Percentiles rank a stretch among this genome's conserved stretches.
phyloP scores from a whole-genome alignment of 352 stramenopile species.

The Phytophthora chlamydospora region DNA sequence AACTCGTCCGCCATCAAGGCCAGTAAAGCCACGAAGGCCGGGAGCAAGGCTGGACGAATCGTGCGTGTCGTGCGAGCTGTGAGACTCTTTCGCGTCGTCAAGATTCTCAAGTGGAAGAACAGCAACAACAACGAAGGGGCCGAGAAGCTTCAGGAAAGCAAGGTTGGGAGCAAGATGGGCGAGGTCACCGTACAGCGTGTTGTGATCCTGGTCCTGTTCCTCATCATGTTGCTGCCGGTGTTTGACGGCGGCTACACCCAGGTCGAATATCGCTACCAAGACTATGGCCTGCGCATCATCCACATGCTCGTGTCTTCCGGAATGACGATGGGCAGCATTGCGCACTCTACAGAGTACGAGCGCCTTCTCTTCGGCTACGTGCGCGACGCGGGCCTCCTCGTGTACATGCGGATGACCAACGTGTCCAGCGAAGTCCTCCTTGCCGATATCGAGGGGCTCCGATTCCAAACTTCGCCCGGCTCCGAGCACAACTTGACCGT shows the following conservation, averaged over 20 bases:
- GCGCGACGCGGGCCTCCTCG: constrained; percentile 56
- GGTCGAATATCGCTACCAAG: constrained; percentile 84
- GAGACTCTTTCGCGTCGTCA: constrained; percentile 84
- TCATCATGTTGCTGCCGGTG: constrained; percentile 88
- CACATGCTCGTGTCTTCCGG: constrained; percentile 72
- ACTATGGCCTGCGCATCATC: constrained; percentile 81
- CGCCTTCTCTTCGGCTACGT: constrained; percentile 73
- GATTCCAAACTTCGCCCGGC: constrained; percentile 58
- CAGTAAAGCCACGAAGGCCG: constrained; percentile 73
- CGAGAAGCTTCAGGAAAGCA: constrained; percentile 76
- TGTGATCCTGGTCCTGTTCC: constrained; percentile 90
- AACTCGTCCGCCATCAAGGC: constrained; percentile 67
- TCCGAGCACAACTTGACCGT: constrained; percentile 53
- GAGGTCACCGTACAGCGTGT: constrained; percentile 88
- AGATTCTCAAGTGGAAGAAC: constrained; percentile 88
- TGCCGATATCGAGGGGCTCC: constrained; percentile 41
- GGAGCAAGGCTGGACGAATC: constrained; percentile 85
- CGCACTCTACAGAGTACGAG: constrained; percentile 53
- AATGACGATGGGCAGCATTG: constrained; percentile 29
- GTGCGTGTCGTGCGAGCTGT: constrained; percentile 86
- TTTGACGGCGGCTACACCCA: constrained; percentile 85
- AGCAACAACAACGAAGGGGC: constrained; percentile 49
- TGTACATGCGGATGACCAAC: constrained; percentile 69
- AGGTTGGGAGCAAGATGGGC: constrained; percentile 89
- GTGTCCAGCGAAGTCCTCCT: constrained; percentile 44